Base-by-base conservation (phyloP, 257 asterid species). In the Lavandula angustifolia region DNA sequence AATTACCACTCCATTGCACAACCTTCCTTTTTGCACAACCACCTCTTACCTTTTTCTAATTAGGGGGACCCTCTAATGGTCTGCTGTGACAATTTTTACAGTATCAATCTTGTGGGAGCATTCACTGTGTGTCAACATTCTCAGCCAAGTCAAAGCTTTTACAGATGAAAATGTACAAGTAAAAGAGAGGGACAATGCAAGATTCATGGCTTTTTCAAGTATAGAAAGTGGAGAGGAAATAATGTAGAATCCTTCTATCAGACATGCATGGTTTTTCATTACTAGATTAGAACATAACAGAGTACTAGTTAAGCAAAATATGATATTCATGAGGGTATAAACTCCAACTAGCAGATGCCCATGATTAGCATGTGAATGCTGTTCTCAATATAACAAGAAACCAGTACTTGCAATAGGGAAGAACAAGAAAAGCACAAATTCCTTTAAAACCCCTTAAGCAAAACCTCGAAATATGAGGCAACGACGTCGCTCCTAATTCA, bases 1-100 rank as follows among this genome's bases (percentile, higher is more conserved):
- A 67, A 84, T 73, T 63, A 63, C 82, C 53, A 80, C 82, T 84
- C 86, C 27, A 22, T 22, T 22, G 27, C 27, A 22, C 75, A 54
- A 55, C 70, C 70, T n/a, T n/a, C 53, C 51, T n/a, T 48, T 42
- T 66, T 58, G 34, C 70, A 54, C 75, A 54, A 55, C 70, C 70
- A 64, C 68, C 63, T 11, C 51, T 43, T 22, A 37, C 14, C 67
- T 71, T 73, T 22, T 66, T 75, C 78, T 54, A 46, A 60, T 54
- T 11, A 22, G 27, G 44, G 60, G 60, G 76, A 64, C 60, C 81
- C 73, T 22, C 70, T 40, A 7, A 9, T 60, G 77, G 86, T 75
- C 78, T 73, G 78, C 65, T 76, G 78, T 73, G 69, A 62, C 66
- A 71, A 59, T 66, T 66, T 63, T 62, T 18, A 65, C 59, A 51